Evolutionary conservation across 371 early-diverging fungal genomes (phyloP), one percentile per base, ranked within the genome.

Genomic region (Zychaea mexicana): DNA sequence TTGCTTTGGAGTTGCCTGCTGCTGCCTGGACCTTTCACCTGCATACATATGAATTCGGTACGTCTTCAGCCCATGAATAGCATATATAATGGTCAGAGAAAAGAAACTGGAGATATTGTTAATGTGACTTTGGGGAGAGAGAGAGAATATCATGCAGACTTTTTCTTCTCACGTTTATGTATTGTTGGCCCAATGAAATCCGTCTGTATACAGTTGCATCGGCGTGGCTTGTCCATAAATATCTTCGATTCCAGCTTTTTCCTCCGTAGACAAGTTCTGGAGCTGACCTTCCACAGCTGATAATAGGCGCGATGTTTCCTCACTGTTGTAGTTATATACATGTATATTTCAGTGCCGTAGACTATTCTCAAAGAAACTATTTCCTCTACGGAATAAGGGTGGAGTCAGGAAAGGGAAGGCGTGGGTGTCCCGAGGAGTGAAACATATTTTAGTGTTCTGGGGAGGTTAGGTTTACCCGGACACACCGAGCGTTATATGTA

Each of bases 111-210:
- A 8, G 33, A 12, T 33, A 5, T 8, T 33, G 5, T 8, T 33
- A 5, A 33, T 36, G 0, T 10, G 36, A 17, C n/a, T 7, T 46
- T 21, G n/a, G 0, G 46, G 22, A 49, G n/a, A 49, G 26, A 49
- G 24, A 49, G n/a, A 5, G n/a, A 49, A 7, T 19, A 19, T 36
- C 32, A 32, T 21, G n/a, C n/a, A 8, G 9, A 5, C 10, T 58
- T 58, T 31, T 17, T 7, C 15, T 5, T 33, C 33, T 33, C 5
- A 33, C 33, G 10, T 19, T 10, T 30, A 12, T 24, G 45, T 72
- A 78, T 78, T 79, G 47, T 80, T 83, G 12, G 60, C 65, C 83
- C 83, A 83, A 63, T 77, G 74, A 62, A 83, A 81, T 56, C 76
- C 79, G 27, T 76, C 71, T 15, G 72, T 46, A 12, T 61, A 63